Evolutionary conservation across 2,329 filamentous ascomycete species (phyloP).

Genomic region (Geosmithia morbida): DNA sequence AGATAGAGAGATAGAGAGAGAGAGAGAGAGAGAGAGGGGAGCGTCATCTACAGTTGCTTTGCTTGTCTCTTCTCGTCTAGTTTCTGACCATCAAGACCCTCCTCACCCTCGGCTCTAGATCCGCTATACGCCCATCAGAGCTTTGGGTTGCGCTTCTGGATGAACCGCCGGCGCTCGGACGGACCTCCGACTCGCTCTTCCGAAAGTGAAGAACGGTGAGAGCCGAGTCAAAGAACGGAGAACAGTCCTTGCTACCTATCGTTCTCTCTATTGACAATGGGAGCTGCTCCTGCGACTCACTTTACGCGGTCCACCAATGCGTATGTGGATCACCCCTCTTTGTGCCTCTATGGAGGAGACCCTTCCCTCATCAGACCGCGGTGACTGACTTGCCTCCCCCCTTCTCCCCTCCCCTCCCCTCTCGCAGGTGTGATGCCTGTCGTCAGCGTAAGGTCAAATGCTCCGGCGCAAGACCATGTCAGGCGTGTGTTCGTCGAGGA

Average conservation of each 20-base stretch:
- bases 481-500: conserved; percentile 9
- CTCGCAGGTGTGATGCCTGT: conserved; percentile 8
- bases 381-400: neutral
- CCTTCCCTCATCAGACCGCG: neutral
- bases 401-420: neutral
- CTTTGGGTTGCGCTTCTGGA: too few species aligned
- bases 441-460: conserved; percentile 14
- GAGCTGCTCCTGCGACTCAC: neutral
- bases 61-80: too few species aligned
- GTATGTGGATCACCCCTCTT: conserved; percentile 3
- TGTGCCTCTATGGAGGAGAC: too few species aligned
- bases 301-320: conserved; percentile 8
- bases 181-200: neutral
- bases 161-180: neutral
- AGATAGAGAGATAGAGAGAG: too few species aligned
- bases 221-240: neutral
- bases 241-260: neutral
- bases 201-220: neutral
- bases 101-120: neutral
- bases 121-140: neutral
- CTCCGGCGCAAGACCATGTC: conserved; percentile 11
- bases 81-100: too few species aligned
- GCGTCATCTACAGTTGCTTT: too few species aligned
- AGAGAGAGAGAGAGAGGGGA: too few species aligned
- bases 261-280: neutral